Conservation (phyloP, 306 rosid genomes). For the Malus orientalis region DNA sequence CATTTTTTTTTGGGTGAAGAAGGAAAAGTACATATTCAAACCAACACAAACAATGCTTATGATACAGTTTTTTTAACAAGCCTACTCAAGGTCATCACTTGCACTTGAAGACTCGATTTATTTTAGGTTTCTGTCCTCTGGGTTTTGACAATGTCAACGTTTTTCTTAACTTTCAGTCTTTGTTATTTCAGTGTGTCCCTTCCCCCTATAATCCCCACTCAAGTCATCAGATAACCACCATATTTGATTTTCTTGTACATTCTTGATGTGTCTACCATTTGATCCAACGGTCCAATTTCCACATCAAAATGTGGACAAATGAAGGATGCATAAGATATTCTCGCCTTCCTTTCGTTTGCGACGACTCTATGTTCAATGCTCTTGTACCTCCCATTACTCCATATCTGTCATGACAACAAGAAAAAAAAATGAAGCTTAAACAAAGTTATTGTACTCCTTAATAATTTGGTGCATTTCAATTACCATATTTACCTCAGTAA, state of each 20-base stretch:
- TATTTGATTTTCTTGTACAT: slow-evolving; percentile 20
- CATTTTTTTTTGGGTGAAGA: no score
- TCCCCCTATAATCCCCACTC: slow-evolving; percentile 22
- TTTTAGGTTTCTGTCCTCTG: no score
- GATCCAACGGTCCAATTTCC: slow-evolving; percentile 27
- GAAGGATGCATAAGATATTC: slow-evolving; percentile 18
- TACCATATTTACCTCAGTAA: not conserved
- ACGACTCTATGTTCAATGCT: slow-evolving; percentile 34
- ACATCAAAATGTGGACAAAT: slow-evolving; percentile 9
- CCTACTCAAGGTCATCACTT: no score
- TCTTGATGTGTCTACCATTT: slow-evolving; percentile 15
- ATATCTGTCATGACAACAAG: slow-evolving; percentile 20
- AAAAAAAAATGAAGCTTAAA: not conserved
- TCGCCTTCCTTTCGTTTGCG: slow-evolving; percentile 15
- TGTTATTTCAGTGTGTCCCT: slow-evolving; percentile 12
- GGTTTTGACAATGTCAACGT: no score
- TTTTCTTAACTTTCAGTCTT: not conserved
- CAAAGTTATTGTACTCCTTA: not conserved
- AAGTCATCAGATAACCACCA: slow-evolving; percentile 26
- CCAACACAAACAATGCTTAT: no score
- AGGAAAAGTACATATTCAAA: no score
- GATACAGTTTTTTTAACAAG: no score
- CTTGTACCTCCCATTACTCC: slow-evolving; percentile 41
- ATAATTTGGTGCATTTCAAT: not conserved
- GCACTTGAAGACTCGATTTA: no score